A percentile compares a stretch with the other conserved stretches of the same genome.
phyloP scores from a whole-genome alignment of 768 basidiomycete species.

The Collybia mongolica region DNA sequence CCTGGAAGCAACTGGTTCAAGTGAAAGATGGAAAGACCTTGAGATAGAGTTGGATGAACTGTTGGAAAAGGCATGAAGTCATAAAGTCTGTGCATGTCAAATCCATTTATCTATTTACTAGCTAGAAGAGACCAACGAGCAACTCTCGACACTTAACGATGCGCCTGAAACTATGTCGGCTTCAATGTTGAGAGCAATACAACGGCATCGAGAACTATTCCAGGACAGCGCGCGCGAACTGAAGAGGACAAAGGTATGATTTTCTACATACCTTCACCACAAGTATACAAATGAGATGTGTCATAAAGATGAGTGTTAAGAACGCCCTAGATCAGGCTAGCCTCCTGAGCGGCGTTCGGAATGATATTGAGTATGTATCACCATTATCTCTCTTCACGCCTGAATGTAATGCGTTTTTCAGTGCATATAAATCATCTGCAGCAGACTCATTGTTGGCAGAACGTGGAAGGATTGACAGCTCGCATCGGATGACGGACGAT shows the following conservation, averaged over 20 bases:
- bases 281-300: neutral
- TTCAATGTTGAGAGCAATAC: slow-evolving; percentile 85
- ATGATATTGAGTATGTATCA: slow-evolving; percentile 85
- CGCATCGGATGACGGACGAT: slow-evolving; percentile 93
- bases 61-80: slow-evolving; percentile 66
- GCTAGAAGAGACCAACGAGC: slow-evolving; percentile 87
- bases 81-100: slow-evolving; percentile 1
- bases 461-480: slow-evolving; percentile 86
- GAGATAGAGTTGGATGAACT: slow-evolving; percentile 87
- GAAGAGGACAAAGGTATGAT: slow-evolving; percentile 74
- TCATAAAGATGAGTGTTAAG: slow-evolving; percentile 70
- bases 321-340: slow-evolving; percentile 85
- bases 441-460: slow-evolving; percentile 88
- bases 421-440: slow-evolving; percentile 88
- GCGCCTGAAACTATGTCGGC: slow-evolving; percentile 73
- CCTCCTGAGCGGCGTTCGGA: slow-evolving; percentile 85
- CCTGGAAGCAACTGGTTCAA: slow-evolving; percentile 68
- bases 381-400: neutral
- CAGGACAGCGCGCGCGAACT: slow-evolving; percentile 88
- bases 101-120: slow-evolving; percentile 29
- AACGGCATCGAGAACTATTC: slow-evolving; percentile 87
- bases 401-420: slow-evolving; percentile 23
- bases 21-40: slow-evolving; percentile 76
- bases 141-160: slow-evolving; percentile 65
- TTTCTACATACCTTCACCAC: too few relatives aligned